Evolutionary conservation across 106 monocot genomes (phyloP).

Genomic region (Posidonia australis): DNA sequence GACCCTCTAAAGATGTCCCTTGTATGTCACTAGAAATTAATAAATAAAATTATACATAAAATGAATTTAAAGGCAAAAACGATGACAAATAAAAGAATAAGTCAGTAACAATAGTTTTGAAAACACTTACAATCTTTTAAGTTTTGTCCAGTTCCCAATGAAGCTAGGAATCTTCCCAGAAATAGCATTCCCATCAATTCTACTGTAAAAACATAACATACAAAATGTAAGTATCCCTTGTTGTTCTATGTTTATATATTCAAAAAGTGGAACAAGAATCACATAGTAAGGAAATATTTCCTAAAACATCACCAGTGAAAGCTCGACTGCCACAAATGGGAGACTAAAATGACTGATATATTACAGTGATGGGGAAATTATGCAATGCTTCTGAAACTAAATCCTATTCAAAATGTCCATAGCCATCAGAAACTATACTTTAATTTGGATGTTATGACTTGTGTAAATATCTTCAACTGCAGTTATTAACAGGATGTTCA

Average conservation of each 20-base stretch:
- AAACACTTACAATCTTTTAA: conserved; percentile 31
- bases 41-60: background rate
- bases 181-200: conserved; percentile 45
- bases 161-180: conserved; percentile 49
- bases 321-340: too few species aligned
- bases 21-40: conserved; percentile 13
- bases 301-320: too few species aligned
- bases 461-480: too few species aligned
- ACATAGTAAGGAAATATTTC: too few species aligned
- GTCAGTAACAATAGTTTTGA: too few species aligned
- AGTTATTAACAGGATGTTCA: too few species aligned
- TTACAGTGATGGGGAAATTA: too few species aligned
- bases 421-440: too few species aligned
- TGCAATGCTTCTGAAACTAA: too few species aligned
- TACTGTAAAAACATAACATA: conserved; percentile 20
- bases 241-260: background rate
- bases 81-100: background rate
- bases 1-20: conserved; percentile 24
- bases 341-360: too few species aligned
- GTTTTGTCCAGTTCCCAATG: conserved; percentile 42
- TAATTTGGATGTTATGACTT: too few species aligned
- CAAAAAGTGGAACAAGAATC: background rate
- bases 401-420: too few species aligned
- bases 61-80: background rate
- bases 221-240: background rate